A percentile compares a stretch with the other conserved stretches of the same genome.
Conservation (phyloP, 2,329 filamentous ascomycete genomes). For the Pseudocercospora fijiensis region DNA sequence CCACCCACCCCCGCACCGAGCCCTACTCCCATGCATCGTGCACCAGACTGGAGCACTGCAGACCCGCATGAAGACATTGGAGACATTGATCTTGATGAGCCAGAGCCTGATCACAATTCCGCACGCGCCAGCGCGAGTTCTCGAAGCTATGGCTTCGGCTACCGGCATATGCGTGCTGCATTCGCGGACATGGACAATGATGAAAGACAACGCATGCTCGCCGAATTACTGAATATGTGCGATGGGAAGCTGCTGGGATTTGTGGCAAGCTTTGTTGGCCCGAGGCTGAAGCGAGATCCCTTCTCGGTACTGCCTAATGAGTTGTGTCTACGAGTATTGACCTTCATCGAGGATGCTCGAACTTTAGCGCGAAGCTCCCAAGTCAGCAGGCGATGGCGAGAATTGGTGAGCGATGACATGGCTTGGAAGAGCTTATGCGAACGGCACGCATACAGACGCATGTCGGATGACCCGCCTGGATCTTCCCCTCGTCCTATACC, state of each 20-base stretch:
- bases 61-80: conserved; percentile 81
- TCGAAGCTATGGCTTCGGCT: conserved; percentile 39
- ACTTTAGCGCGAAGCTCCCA: conserved; percentile 90
- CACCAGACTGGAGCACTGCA: conserved; percentile 73
- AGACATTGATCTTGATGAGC: conserved; percentile 35
- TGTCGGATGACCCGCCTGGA: conserved; percentile 47
- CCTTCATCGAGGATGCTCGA: conserved; percentile 95
- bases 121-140: conserved; percentile 31
- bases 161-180: conserved; percentile 73
- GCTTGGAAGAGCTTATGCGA: conserved; percentile 98
- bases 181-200: conserved; percentile 75
- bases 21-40: conserved; percentile 61
- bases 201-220: conserved; percentile 77
- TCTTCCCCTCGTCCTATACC: conserved; percentile 27
- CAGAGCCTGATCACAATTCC: conserved; percentile 24
- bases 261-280: conserved; percentile 93
- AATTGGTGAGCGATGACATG: conserved; percentile 91
- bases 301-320: conserved; percentile 91
- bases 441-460: conserved; percentile 80
- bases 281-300: conserved; percentile 90
- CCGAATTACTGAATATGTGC: conserved; percentile 87
- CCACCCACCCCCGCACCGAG: conserved; percentile 67
- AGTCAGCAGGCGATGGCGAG: conserved; percentile 92
- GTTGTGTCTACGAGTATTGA: conserved; percentile 87
- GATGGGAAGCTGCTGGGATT: conserved; percentile 94